Evolutionary conservation across 176 grass and related monocot species (phyloP), one percentile per base, ranked within the genome.

Genomic region (Eleusine indica): DNA sequence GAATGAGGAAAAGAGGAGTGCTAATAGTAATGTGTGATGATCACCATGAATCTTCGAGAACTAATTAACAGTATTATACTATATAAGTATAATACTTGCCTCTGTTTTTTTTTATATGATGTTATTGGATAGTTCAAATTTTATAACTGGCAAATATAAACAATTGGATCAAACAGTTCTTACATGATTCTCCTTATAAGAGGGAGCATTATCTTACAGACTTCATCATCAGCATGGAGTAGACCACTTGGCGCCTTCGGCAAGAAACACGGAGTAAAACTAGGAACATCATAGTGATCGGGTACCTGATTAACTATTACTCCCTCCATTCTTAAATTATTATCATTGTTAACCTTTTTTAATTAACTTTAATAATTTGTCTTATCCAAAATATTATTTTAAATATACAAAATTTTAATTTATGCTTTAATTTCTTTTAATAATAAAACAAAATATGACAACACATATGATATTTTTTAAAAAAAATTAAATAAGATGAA

Each of bases 191-290:
- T 51, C 2, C 6, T 51, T 51, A 4, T 51, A 11, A 49, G 48
- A 11, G 9, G 22, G 58, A 62, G 22, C n/a, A 9, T 62, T 62
- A 22, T 60, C 22, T 22, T 60, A 60, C 56, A 22, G 12, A n/a
- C 25, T 25, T 25, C 25, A 25, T 25, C 25, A 25, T 25, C 25
- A 25, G 25, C 25, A 25, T 25, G 25, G 25, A 22, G 18, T 11
- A 66, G 28, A 35, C 4, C 0, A 30, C 62, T 65, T 65, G 62
- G 63, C 64, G 25, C 70, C 39, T 52, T 51, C 52, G 9, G 53
- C 22, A 85, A 64, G 30, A 47, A 79, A 15, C 30, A 66, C 15
- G 61, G 21, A 9, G 65, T 43, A 56, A 60, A 75, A 19, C 61
- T 16, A 21, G 39, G 22, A 25, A 3, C 44, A 38, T 12, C 28